A percentile compares a stretch with the other conserved stretches of the same genome.
phyloP scores from a whole-genome alignment of 495 filamentous ascomycete genomes.

The Talaromyces wortmannii region DNA sequence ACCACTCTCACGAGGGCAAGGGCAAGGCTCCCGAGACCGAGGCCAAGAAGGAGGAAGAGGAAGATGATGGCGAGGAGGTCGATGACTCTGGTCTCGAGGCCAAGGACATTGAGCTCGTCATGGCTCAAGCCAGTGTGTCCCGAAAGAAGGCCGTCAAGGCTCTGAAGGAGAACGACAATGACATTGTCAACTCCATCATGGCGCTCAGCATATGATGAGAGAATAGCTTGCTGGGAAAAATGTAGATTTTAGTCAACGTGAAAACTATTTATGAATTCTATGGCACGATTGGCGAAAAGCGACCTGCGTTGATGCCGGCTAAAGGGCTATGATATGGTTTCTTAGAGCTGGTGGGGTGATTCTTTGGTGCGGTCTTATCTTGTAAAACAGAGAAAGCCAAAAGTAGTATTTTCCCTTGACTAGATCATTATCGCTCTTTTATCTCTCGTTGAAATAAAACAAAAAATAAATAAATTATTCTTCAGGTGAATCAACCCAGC shows the following conservation, averaged over 20 bases:
- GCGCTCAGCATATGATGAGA: conserved; percentile 80
- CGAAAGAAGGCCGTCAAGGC: conserved; percentile 98
- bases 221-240: conserved; percentile 1
- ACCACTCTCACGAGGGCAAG: conserved; percentile 63
- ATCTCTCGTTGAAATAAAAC: neutral
- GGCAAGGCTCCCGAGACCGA: conserved; percentile 69
- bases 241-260: neutral
- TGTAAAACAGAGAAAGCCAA: neutral
- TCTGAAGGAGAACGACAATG: conserved; percentile 97
- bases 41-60: conserved; percentile 79
- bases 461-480: neutral
- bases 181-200: conserved; percentile 99
- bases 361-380: neutral
- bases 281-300: neutral
- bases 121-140: conserved; percentile 93
- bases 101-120: conserved; percentile 99
- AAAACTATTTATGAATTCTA: neutral
- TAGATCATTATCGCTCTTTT: neutral
- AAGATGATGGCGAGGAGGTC: conserved; percentile 93
- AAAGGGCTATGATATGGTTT: no score
- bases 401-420: neutral
- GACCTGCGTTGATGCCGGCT: no score
- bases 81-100: conserved; percentile 89
- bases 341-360: neutral
- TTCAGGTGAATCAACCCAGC: neutral